Conservation (phyloP, 768 basidiomycete species). For the Galerina marginata region DNA sequence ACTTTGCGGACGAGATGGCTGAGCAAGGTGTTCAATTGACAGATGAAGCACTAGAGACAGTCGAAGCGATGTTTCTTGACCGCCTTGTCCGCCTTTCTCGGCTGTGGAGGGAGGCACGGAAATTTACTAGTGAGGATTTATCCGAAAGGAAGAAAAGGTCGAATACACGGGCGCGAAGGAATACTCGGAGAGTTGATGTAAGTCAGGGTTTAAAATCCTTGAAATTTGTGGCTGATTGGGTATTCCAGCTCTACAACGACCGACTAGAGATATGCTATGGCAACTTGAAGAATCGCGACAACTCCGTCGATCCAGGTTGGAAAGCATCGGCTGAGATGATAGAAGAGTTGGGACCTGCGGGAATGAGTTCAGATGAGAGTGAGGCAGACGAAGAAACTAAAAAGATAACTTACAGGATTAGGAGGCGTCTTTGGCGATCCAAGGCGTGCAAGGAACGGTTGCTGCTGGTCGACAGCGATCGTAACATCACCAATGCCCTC, state of each 20-base stretch:
- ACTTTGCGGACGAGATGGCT: too few relatives aligned
- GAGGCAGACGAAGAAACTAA: not conserved
- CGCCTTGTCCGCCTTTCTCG: not conserved
- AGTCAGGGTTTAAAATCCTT: not conserved
- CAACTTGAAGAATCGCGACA: constrained; percentile 4
- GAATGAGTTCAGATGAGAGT: constrained; percentile 14
- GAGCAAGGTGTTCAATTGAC: too few relatives aligned
- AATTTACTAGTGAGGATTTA: not conserved
- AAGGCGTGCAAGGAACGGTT: not conserved
- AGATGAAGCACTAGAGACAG: too few relatives aligned
- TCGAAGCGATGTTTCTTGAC: not conserved
- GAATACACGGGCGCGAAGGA: not conserved
- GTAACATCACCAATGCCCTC: not conserved
- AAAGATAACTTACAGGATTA: not conserved
- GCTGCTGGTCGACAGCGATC: not conserved
- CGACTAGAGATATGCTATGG: not conserved
- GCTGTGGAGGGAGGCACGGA: not conserved
- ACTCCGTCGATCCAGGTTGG: not conserved
- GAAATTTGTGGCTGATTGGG: not conserved
- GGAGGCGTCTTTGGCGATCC: constrained; percentile 1
- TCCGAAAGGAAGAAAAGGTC: not conserved
- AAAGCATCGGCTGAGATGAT: not conserved
- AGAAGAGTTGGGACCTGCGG: constrained; percentile 1
- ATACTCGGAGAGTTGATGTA: not conserved
- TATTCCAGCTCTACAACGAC: not conserved